A percentile compares a stretch with the other conserved stretches of the same genome.
Evolutionary conservation across 1,284 basidiomycete genomes (phyloP).

Genomic region (Thelephora terrestris): DNA sequence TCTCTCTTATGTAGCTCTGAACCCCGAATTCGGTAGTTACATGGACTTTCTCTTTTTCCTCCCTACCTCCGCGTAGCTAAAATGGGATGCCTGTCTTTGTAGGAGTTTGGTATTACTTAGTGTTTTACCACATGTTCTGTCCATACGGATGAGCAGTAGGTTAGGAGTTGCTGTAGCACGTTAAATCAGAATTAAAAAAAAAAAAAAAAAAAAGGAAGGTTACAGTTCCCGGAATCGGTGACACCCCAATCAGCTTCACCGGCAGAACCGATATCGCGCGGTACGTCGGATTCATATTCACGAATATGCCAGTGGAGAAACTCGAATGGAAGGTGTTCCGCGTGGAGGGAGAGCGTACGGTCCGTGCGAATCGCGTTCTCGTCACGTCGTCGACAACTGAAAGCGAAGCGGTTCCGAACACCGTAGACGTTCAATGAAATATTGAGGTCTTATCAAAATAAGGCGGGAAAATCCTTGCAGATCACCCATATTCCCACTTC

Average conservation of each 20-base stretch:
- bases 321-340: slow-evolving; percentile 24
- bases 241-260: slow-evolving; percentile 21
- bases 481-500: slow-evolving; percentile 6
- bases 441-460: slow-evolving; percentile 8
- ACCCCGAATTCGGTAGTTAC: too few species aligned
- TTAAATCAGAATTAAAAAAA: too few species aligned
- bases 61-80: too few species aligned
- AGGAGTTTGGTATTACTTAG: too few species aligned
- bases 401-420: neutral
- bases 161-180: too few species aligned
- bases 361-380: slow-evolving; percentile 1
- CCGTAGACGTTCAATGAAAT: slow-evolving; percentile 13
- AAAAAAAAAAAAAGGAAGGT: slow-evolving; percentile 26
- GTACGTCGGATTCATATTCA: slow-evolving; percentile 27
- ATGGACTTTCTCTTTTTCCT: too few species aligned
- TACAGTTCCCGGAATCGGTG: slow-evolving; percentile 24
- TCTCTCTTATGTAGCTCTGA: too few species aligned
- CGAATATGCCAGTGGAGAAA: slow-evolving; percentile 18
- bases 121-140: too few species aligned
- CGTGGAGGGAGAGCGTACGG: slow-evolving; percentile 27
- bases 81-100: too few species aligned
- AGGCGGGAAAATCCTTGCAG: slow-evolving; percentile 10
- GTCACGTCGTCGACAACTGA: neutral
- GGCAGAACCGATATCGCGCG: slow-evolving; percentile 23
- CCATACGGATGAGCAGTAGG: too few species aligned